A percentile compares a stretch with the other conserved stretches of the same genome.
Evolutionary conservation across 768 basidiomycete genomes (phyloP).

Genomic region (Suillus americanus): DNA sequence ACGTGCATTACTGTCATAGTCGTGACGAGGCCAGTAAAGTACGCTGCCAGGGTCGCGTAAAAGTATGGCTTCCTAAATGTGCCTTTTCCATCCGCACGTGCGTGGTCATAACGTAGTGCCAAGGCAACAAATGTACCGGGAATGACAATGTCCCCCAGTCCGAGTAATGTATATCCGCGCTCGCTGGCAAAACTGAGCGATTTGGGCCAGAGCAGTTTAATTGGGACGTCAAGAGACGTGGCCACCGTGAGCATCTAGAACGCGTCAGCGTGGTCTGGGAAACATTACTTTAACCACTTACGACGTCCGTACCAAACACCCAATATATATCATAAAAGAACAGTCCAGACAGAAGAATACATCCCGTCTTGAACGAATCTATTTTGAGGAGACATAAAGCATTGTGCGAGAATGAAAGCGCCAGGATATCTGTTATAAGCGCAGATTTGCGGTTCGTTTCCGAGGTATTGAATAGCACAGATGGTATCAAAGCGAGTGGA

Average conservation of each 20-base stretch:
- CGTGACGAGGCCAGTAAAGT: conserved; percentile 65
- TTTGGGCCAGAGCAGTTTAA: conserved; percentile 90
- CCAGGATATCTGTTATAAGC: conserved; percentile 71
- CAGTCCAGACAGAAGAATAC: conserved; percentile 76
- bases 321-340: conserved; percentile 96
- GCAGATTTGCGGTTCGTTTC: conserved; percentile 53
- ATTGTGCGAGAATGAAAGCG: conserved; percentile 79
- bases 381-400: conserved; percentile 77
- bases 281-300: conserved; percentile 36
- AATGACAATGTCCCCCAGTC: conserved; percentile 82
- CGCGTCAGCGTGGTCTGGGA: neutral
- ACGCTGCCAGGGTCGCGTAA: conserved; percentile 62
- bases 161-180: conserved; percentile 83
- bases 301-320: conserved; percentile 89
- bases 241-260: conserved; percentile 91
- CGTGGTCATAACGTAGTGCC: conserved; percentile 81
- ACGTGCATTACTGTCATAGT: conserved; percentile 89
- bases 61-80: conserved; percentile 76
- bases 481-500: conserved; percentile 63
- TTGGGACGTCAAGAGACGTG: conserved; percentile 84
- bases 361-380: conserved; percentile 88
- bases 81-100: conserved; percentile 29
- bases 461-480: conserved; percentile 58
- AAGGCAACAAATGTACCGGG: conserved; percentile 76
- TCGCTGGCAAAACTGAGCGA: conserved; percentile 47